Evolutionary conservation across 768 basidiomycete species (phyloP).

Genomic region (Amylocystis lapponica): DNA sequence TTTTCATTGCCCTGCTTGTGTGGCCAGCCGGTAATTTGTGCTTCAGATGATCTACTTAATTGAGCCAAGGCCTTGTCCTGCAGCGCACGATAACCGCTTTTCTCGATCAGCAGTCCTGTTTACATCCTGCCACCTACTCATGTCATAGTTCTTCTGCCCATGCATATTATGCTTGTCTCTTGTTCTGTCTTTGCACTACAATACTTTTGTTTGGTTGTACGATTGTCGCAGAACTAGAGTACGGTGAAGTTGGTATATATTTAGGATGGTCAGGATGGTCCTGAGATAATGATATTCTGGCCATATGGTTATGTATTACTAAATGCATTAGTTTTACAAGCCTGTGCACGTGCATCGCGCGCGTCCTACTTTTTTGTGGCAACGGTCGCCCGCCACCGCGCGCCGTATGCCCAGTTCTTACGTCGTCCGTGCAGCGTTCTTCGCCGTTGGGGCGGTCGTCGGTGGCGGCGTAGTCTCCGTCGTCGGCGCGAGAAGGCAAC

Average conservation of each 20-base stretch:
- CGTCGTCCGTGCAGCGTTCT: slow-evolving; percentile 61
- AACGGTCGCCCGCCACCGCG: too few species aligned
- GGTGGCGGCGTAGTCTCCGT: slow-evolving; percentile 69
- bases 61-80: not conserved
- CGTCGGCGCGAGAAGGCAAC: slow-evolving; percentile 32
- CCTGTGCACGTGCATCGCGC: too few species aligned
- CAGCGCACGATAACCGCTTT: not conserved
- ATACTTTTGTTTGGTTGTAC: slow-evolving; percentile 5
- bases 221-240: slow-evolving; percentile 4
- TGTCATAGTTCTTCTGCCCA: not conserved
- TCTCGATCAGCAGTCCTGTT: not conserved
- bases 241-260: slow-evolving; percentile 3
- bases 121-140: not conserved
- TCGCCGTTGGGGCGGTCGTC: slow-evolving; percentile 76
- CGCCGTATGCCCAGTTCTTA: slow-evolving; percentile 47
- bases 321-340: too few species aligned
- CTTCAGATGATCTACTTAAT: not conserved
- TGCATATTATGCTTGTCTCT: slow-evolving; percentile 2
- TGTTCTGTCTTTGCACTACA: slow-evolving; percentile 1
- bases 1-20: not conserved
- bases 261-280: slow-evolving; percentile 6
- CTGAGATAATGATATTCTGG: slow-evolving; percentile 2
- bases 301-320: slow-evolving; percentile 1
- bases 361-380: not conserved
- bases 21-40: not conserved